Evolutionary conservation across 2,329 filamentous ascomycete species (phyloP).

Genomic region (Diaporthe citrichinensis): DNA sequence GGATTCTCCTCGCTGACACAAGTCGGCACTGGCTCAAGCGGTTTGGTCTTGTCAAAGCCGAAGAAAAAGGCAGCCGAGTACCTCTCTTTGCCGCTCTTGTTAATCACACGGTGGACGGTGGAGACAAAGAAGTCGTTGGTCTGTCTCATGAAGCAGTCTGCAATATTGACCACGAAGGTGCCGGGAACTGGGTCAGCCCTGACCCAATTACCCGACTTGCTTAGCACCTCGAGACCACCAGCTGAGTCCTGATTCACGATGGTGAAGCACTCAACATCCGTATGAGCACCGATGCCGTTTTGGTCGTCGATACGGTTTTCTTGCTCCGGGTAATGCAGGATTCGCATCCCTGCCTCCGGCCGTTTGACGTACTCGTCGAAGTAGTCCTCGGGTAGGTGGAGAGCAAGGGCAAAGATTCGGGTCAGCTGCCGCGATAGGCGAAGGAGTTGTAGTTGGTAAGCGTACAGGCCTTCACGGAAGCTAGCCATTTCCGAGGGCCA

Average conservation of each 20-base stretch:
- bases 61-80: slow-evolving; percentile 60
- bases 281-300: slow-evolving; percentile 60
- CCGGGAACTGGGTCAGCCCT: slow-evolving; percentile 58
- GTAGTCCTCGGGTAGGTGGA: slow-evolving; percentile 55
- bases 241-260: slow-evolving; percentile 60
- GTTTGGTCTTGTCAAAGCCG: slow-evolving; percentile 48
- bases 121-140: slow-evolving; percentile 60
- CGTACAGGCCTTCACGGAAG: slow-evolving; percentile 54
- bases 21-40: slow-evolving; percentile 50
- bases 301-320: slow-evolving; percentile 44
- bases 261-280: slow-evolving; percentile 64
- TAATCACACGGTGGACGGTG: slow-evolving; percentile 57
- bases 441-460: slow-evolving; percentile 54
- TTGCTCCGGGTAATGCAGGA: slow-evolving; percentile 45
- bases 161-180: slow-evolving; percentile 62
- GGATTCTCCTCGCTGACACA: slow-evolving; percentile 50
- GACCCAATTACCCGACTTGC: slow-evolving; percentile 60
- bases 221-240: slow-evolving; percentile 62
- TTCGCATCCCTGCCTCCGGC: slow-evolving; percentile 52
- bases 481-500: slow-evolving; percentile 50
- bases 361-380: slow-evolving; percentile 54
- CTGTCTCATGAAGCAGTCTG: slow-evolving; percentile 57
- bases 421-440: slow-evolving; percentile 54
- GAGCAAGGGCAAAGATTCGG: slow-evolving; percentile 57
- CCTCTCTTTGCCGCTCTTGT: slow-evolving; percentile 53